These are phyloP conservation scores for Bonia amplexicaulis DNA, from an alignment of 176 grass and related monocot genomes.

Conservation along the genomic window DNA sequence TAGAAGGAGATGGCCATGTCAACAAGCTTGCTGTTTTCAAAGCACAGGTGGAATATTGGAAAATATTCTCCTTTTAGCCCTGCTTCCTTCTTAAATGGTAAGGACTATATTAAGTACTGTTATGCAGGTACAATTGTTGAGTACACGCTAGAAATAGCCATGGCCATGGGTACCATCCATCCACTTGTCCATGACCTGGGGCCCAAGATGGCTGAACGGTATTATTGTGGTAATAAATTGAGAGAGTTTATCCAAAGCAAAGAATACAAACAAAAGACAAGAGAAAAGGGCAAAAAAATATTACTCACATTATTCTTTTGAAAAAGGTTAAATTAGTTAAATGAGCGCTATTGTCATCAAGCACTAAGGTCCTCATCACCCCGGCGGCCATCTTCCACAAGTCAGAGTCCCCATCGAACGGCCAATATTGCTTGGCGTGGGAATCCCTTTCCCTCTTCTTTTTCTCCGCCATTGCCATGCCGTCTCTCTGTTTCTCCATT, in stretches of 20 bases:
- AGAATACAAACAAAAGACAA: background rate
- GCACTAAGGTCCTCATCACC: constrained; percentile 36
- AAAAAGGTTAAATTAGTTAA: constrained; percentile 4
- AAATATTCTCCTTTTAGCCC: background rate
- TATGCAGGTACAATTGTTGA: constrained; percentile 5
- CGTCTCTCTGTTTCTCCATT: background rate
- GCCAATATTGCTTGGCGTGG: constrained; percentile 29
- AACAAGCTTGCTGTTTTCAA: background rate
- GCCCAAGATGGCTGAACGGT: constrained; percentile 13
- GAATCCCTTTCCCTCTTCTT: constrained; percentile 33
- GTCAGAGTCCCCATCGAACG: constrained; percentile 33
- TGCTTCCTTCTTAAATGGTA: background rate
- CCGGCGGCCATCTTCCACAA: constrained; percentile 18
- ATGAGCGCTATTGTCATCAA: background rate
- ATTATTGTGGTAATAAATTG: constrained; percentile 17
- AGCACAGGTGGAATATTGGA: background rate
- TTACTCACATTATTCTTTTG: background rate
- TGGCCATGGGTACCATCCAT: background rate
- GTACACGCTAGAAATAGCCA: constrained; percentile 15
- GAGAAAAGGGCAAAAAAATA: background rate
- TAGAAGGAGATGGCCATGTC: background rate
- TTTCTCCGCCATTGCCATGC: background rate
- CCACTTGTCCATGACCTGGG: constrained; percentile 27
- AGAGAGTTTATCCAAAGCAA: background rate
- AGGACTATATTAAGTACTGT: background rate